Base-by-base conservation (phyloP, 169 alveolate species). In the Plasmodium berghei region DNA sequence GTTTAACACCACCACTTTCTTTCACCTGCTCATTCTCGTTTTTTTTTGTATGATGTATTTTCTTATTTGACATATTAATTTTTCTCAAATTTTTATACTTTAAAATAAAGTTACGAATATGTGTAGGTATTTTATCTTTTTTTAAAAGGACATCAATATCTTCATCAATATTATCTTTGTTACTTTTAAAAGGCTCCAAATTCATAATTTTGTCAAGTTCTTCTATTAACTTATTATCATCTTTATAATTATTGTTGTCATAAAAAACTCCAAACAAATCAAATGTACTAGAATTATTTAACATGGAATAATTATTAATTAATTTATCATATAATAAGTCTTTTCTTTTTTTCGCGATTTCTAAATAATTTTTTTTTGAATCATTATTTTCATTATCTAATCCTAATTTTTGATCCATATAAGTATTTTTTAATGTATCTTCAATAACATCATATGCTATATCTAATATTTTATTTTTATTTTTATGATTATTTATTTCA, bases 191-290 rank as follows among this genome's bases (percentile, higher is more conserved):
- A 28, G 91, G 91, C 54, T 86, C 91, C 63, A 59, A 61, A 61
- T 72, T 71, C 61, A 86, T 16, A 22, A 86, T 86, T 49, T 86
- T 86, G 10, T 86, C 56, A 34, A 86, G 70, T 54, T 64, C 91
- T 49, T 48, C 34, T 16, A 49, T 9, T 9, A 86, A 26, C 54
- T 86, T 86, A 45, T 86, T 62, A 16, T 62, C 73, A 66, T 86
- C 67, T 24, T 24, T 73, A 28, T 71, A 86, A 72, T 86, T 55
- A 54, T 86, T 48, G 61, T 54, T 52, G 49, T 86, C 91, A 64
- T 86, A 86, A 64, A 86, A 86, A 54, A 86, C 87, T 2, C 91
- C 91, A 55, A 86, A 86, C 42, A 86, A 71, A 86, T 86, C 91
- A 22, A 86, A 49, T 20, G 91, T 86, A 2, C 72, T 86, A 14